phyloP scores from a whole-genome alignment of 2,329 filamentous ascomycete genomes.

The Pseudofabraea citricarpa region DNA sequence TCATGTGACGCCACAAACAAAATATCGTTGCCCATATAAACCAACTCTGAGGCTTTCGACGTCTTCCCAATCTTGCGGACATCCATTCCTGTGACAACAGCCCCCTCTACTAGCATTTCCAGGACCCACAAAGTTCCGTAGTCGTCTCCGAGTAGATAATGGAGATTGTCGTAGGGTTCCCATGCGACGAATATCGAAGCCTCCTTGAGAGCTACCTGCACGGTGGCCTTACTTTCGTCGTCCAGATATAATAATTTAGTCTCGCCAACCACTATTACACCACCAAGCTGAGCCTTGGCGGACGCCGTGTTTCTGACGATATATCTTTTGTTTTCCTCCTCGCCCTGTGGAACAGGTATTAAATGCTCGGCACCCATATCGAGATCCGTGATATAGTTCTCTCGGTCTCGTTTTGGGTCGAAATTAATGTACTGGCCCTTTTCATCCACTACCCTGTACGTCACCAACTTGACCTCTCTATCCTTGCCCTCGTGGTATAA shows the following conservation, averaged over 20 bases:
- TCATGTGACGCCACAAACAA: constrained; percentile 90
- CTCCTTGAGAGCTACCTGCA: constrained; percentile 62
- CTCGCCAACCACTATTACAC: constrained; percentile 71
- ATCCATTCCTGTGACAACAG: constrained; percentile 67
- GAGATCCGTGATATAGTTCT: constrained; percentile 46
- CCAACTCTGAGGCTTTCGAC: constrained; percentile 70
- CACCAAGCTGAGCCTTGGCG: constrained; percentile 57
- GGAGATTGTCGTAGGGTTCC: constrained; percentile 75
- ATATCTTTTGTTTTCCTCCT: constrained; percentile 55
- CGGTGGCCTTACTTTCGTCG: constrained; percentile 63
- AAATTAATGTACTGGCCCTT: constrained; percentile 50
- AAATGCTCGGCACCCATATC: constrained; percentile 55
- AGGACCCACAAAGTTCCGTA: constrained; percentile 84
- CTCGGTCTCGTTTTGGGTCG: constrained; percentile 48
- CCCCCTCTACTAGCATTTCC: constrained; percentile 64
- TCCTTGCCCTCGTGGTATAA: constrained; percentile 60
- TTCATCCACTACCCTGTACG: constrained; percentile 57
- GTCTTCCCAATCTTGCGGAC: constrained; percentile 61
- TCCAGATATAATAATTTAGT: constrained; percentile 83
- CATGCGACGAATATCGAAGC: constrained; percentile 88
- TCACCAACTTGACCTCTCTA: constrained; percentile 49
- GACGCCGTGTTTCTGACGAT: constrained; percentile 46
- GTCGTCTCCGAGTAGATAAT: constrained; percentile 88
- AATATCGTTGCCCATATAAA: constrained; percentile 69
- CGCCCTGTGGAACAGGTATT: constrained; percentile 55